Evolutionary conservation across 1,284 basidiomycete genomes (phyloP), one percentile per base, ranked within the genome.

Genomic region (Leucocoprinus gongylophorus): DNA sequence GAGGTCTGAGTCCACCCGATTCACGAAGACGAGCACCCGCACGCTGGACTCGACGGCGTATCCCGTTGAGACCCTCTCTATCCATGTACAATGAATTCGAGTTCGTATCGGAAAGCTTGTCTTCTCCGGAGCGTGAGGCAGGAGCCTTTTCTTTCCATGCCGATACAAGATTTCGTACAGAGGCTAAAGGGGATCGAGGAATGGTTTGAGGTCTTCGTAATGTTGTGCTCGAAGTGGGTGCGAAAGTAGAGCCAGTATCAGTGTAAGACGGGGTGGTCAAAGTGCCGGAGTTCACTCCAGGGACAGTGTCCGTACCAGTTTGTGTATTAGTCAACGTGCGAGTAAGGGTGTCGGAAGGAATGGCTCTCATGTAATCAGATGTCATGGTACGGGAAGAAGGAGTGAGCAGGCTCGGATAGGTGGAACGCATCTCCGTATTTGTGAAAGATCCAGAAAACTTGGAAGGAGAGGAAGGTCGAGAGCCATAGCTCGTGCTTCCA

Each of bases 151-250:
- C 82, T 64, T 85, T 88, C 88, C 88, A 92, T 3, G 84, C 75
- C 0, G 82, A 79, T 10, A 93, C 84, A 54, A 91, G 83, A 56
- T 87, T 91, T 23, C 85, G 76, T 30, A 92, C 85, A 10, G 82
- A 82, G 0, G 79, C 73, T 13, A 88, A 69, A 2, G 86, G 85
- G 4, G 83, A 85, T 5, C 81, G 76, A 5, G 84, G 81, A 2
- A 81, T 80, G 0, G 72, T 69, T 55, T 78, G 77, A 2, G 81
- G 79, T 41, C 80, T 73, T 30, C 80, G 77, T 13, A 83, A 67
- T 28, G 40, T 66, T 56, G 67, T 63, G 3, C 17, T 21, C 0
- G 68, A 70, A 21, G 63, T 59, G 0, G 68, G 66, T 4, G 60
- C 59, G 46, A 28, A 62, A 54, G 15, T 55, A 38, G 12, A 62